Conservation (phyloP, 208 protist species). For the Kentomonas sorsogonicus region DNA sequence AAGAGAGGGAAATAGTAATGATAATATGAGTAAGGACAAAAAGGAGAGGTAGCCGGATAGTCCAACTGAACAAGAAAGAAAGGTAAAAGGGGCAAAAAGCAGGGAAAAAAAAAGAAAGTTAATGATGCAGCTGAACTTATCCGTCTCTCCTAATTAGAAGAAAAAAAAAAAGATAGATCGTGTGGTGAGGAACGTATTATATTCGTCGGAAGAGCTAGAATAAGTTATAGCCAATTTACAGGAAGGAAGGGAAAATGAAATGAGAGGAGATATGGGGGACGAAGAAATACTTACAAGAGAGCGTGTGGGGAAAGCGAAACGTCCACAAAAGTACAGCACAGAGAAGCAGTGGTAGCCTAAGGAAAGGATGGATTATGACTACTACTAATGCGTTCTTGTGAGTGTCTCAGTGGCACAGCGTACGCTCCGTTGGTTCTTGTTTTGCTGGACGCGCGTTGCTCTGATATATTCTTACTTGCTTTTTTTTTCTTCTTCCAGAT, state of each 20-base stretch:
- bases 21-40: not conserved
- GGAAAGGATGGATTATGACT: too few relatives aligned
- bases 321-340: too few relatives aligned
- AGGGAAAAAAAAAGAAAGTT: constrained; percentile 17
- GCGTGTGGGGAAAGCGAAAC: too few relatives aligned
- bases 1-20: constrained; percentile 2
- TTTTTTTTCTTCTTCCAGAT: too few relatives aligned
- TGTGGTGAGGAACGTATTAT: not conserved
- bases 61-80: constrained; percentile 7
- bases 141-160: not conserved
- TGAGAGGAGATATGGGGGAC: not conserved
- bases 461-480: too few relatives aligned
- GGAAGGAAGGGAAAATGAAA: constrained; percentile 4
- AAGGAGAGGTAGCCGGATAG: not conserved
- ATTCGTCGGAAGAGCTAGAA: not conserved
- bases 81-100: constrained; percentile 7
- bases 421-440: too few relatives aligned
- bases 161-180: not conserved
- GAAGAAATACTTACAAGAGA: constrained; percentile 6
- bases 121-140: not conserved
- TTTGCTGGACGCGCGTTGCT: too few relatives aligned
- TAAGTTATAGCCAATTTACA: not conserved
- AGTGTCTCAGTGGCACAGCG: too few relatives aligned
- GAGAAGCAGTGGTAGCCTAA: too few relatives aligned
- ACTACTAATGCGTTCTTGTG: too few relatives aligned